These are phyloP conservation scores for Circinella minor DNA, from an alignment of 371 early-diverging fungal species.

Conservation along the genomic window DNA sequence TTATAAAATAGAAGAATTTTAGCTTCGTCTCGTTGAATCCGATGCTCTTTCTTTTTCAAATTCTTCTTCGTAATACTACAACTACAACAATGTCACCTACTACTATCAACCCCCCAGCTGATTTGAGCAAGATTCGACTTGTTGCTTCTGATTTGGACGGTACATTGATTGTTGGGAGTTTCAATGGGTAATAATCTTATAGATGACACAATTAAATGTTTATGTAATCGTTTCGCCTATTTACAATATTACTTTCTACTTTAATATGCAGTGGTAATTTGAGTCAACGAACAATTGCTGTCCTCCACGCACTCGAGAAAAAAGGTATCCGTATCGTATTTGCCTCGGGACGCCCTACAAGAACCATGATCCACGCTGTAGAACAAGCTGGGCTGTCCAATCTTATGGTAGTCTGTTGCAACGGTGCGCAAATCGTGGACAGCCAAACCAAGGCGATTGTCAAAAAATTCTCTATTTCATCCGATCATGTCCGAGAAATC, in stretches of 20 bases:
- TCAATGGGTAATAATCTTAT: conserved; percentile 26
- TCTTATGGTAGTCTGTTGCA: conserved; percentile 39
- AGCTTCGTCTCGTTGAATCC: neutral
- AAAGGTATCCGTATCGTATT: conserved; percentile 37
- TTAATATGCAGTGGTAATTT: conserved; percentile 24
- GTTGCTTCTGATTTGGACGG: conserved; percentile 52
- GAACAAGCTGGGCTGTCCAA: conserved; percentile 33
- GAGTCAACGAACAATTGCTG: conserved; percentile 31
- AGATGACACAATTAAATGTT: neutral
- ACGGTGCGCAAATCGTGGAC: conserved; percentile 46
- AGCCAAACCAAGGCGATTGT: conserved; percentile 30
- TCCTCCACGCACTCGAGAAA: conserved; percentile 35
- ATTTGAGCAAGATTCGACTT: conserved; percentile 22
- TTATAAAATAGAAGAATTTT: neutral
- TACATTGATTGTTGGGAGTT: conserved; percentile 34
- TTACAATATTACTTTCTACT: neutral
- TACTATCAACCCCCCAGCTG: neutral
- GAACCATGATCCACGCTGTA: conserved; percentile 37
- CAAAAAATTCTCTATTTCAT: conserved; percentile 36
- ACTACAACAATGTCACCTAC: conserved; percentile 11
- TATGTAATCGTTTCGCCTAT: too few relatives aligned
- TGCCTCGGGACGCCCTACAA: conserved; percentile 46
- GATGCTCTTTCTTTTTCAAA: conserved; percentile 5
- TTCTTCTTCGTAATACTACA: neutral
- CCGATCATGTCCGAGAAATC: conserved; percentile 28